phyloP scores from a whole-genome alignment of 2,329 filamentous ascomycete genomes.

The Fusarium pilosicola region DNA sequence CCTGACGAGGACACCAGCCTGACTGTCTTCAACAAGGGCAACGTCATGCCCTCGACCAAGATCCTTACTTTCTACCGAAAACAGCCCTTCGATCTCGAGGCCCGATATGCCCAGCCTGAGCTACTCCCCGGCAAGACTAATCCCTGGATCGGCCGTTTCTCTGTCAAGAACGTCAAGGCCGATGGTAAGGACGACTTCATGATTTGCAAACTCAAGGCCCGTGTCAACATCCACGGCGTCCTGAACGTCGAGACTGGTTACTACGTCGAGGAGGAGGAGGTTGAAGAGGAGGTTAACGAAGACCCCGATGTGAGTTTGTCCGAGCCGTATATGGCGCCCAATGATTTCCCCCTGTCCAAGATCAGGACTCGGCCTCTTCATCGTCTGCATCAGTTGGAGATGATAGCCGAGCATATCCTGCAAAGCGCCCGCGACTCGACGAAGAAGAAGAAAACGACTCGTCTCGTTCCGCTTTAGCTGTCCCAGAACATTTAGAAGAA shows the following conservation, averaged over 20 bases:
- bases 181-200: conserved; percentile 97
- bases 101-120: conserved; percentile 89
- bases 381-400: conserved; percentile 32
- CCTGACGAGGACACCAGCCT: conserved; percentile 98
- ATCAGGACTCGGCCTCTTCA: conserved; percentile 2
- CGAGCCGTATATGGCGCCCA: background rate
- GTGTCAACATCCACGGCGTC: conserved; percentile 94
- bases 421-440: conserved; percentile 37
- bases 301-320: conserved; percentile 75
- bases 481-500: conserved; percentile 4
- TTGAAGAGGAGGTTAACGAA: conserved; percentile 91
- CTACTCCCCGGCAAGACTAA: conserved; percentile 87
- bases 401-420: conserved; percentile 15
- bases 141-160: conserved; percentile 97
- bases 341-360: background rate
- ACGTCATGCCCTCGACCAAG: conserved; percentile 97
- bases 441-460: background rate
- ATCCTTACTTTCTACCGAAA: conserved; percentile 99
- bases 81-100: conserved; percentile 95
- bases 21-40: conserved; percentile 97
- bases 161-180: conserved; percentile 96
- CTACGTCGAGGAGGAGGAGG: conserved; percentile 96
- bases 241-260: conserved; percentile 97
- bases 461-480: conserved; percentile 1
- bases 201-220: conserved; percentile 99